Base-by-base conservation (phyloP, 768 basidiomycete species). In the Rhizopogon rudus region DNA sequence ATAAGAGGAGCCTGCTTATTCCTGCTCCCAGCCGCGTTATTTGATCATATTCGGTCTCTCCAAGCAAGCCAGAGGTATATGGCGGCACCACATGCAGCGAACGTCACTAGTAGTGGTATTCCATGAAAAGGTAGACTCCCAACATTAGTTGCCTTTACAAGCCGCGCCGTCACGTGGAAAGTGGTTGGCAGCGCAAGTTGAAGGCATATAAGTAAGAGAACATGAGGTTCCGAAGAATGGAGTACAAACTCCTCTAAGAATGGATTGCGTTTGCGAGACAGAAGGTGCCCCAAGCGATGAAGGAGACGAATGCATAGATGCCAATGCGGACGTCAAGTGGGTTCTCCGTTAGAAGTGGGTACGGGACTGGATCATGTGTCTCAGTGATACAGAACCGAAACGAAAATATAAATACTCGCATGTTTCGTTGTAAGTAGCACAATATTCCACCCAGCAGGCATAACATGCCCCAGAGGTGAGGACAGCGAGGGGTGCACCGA, bases 121-220 rank as follows among this genome's bases (percentile, higher is more conserved):
- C 48, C 86, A 67, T 67, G 74, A 73, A 61, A 92, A 91, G 4
- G 91, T 92, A 31, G 75, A 57, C 52, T 67, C 67, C 88, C 87
- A 92, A 59, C 91, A 93, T 37, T 65, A 53, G 5, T 72, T 62
- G 4, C 91, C 89, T 42, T 65, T 63, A 61, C 90, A 91, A 3
- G 82, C 67, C 25, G 60, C 68, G 22, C 66, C 73, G 0, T 63
- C 60, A n/a, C 65, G 70, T 4, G 65, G 43, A 7, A 78, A 73
- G 56, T 83, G 80, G 2, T 75, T 69, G 3, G 77, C 78, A 6
- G 86, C 79, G 4, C 25, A 4, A 25, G 45, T 89, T 64, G 60
- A 85, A 81, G 13, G 91, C 91, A 57, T 91, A 93, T 0, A 91
- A 64, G 66, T 88, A 91, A 3, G 91, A 90, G 66, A 91, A 91